A percentile compares a stretch with the other conserved stretches of the same genome.
Conservation (phyloP, 306 rosid genomes). For the Cucurbita maxima region DNA sequence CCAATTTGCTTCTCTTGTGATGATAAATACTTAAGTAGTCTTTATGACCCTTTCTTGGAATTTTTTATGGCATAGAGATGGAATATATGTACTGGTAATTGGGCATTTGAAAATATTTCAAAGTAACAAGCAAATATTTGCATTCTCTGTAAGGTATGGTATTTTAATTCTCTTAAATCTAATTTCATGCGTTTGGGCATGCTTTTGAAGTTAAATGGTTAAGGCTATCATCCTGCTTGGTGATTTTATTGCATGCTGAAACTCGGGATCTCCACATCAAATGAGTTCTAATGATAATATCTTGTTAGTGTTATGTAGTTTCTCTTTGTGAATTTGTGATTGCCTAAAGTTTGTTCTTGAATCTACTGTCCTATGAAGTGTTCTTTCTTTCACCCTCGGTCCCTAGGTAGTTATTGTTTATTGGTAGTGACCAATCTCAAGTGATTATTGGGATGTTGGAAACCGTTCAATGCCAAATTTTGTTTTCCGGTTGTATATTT, state of each 20-base stretch:
- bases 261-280: not conserved
- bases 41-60: not conserved
- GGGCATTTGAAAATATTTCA: conserved; percentile 78
- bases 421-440: not conserved
- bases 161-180: not conserved
- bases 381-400: not conserved
- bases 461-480: not conserved
- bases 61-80: conserved; percentile 24
- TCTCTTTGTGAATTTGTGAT: not conserved
- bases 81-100: conserved; percentile 53
- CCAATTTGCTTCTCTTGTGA: not conserved
- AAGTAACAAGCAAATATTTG: conserved; percentile 49
- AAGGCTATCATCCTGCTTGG: not conserved
- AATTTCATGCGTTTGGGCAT: not conserved
- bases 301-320: not conserved
- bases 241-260: not conserved
- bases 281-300: not conserved
- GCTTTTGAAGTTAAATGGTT: not conserved
- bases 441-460: not conserved
- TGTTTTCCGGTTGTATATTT: not conserved
- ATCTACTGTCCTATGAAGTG: not conserved
- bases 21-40: not conserved
- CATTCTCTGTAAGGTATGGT: conserved; percentile 66
- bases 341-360: not conserved
- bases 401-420: not conserved